Evolutionary conservation across 805 yeast species (phyloP).

Genomic region (Metschnikowia sp.): DNA sequence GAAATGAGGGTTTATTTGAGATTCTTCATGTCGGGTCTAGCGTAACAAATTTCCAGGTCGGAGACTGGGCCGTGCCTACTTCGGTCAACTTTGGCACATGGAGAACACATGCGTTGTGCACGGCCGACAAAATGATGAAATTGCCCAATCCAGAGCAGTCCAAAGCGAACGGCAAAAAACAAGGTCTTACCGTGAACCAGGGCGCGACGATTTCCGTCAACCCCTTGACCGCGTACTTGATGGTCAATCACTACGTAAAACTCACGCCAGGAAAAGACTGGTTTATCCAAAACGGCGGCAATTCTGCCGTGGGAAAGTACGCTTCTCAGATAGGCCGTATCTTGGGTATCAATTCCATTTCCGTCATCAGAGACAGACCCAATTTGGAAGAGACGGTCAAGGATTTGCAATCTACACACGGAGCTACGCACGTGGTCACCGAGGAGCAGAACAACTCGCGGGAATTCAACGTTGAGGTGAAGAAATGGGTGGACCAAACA

Average conservation of each 20-base stretch:
- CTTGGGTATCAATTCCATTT: conserved; percentile 77
- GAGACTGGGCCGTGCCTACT: conserved; percentile 88
- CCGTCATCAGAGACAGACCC: conserved; percentile 84
- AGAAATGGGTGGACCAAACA: conserved; percentile 48
- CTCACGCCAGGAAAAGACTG: conserved; percentile 68
- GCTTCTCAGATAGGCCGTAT: conserved; percentile 84
- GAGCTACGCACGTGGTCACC: conserved; percentile 87
- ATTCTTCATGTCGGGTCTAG: conserved; percentile 17
- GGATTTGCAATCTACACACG: conserved; percentile 54
- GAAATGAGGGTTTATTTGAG: conserved; percentile 21
- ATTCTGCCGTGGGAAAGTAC: conserved; percentile 89
- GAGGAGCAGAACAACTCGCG: conserved; percentile 77
- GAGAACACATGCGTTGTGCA: conserved; percentile 69
- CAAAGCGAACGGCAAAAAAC: conserved; percentile 29
- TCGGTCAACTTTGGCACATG: conserved; percentile 87
- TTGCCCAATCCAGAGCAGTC: conserved; percentile 54
- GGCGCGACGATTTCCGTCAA: conserved; percentile 92
- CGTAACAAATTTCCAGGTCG: conserved; percentile 15
- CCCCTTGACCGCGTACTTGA: conserved; percentile 87
- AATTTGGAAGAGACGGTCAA: conserved; percentile 57
- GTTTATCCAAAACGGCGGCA: conserved; percentile 96
- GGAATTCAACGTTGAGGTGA: conserved; percentile 59
- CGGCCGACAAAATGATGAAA: conserved; percentile 50
- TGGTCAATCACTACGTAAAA: conserved; percentile 69
- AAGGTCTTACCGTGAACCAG: conserved; percentile 41